Evolutionary conservation across 2,329 filamentous ascomycete genomes (phyloP), one percentile per base, ranked within the genome.

Genomic region (Neophaeococcomyces aloes): DNA sequence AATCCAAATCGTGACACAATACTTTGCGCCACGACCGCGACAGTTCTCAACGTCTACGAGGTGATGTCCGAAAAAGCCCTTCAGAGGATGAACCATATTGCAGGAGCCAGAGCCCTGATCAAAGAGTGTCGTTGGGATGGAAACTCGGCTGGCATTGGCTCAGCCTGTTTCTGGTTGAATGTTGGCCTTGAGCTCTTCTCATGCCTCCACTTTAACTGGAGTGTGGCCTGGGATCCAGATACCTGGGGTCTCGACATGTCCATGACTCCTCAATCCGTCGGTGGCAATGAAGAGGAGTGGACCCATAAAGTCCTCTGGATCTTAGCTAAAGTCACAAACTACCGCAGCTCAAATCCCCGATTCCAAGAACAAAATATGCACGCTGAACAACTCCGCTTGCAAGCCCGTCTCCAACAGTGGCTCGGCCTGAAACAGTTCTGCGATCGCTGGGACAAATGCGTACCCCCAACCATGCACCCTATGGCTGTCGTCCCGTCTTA

Each of bases 121-220:
- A 85, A 86, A 48, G 86, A 94, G 58, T 94, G 87, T 56, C 78
- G 80, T 3, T 95, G 89, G 89, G 82, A 86, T 55, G 86, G 86
- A 0, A 77, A 72, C 49, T 83, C 83, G 29, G 75, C 72, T 1
- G 87, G 88, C 0, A 77, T 94, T 15, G 88, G 86, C 1, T 77
- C 80, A 0, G 86, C 88, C 1, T 95, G 88, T 61, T 95, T 95
- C 65, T 95, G 89, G 88, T 70, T 95, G 29, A 94, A 93, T 55
- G 79, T 94, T 13, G 83, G 82, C 13, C 83, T 94, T 73, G 89
- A 96, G 60, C 70, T 95, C n/a, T 69, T 95, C 21, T 86, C 79
- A 50, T 94, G 87, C 60, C 69, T 95, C 13, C 81, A 86, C 52
- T 86, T 86, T 63, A 87, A 89, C 59, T 94, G 85, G 83, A 76